Conservation (phyloP, 371 early-diverging fungal species). For the Phascolomyces articulosus region DNA sequence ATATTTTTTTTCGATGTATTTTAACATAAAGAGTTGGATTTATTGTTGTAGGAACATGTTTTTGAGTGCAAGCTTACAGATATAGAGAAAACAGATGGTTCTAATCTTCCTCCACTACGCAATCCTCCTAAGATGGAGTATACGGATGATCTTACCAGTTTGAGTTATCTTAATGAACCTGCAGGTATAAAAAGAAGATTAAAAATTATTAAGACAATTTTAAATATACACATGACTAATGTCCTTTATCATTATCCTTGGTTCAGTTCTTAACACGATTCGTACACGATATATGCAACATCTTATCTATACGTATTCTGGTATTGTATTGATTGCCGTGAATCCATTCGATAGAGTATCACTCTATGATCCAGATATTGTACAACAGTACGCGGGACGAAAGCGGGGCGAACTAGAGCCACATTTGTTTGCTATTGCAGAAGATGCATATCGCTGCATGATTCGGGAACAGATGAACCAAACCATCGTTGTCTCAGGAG, state of each 20-base stretch:
- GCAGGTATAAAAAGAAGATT: constrained; percentile 52
- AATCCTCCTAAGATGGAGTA: constrained; percentile 87
- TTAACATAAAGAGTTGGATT: not conserved
- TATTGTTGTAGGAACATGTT: constrained; percentile 55
- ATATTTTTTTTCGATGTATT: not conserved
- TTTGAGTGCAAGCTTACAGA: constrained; percentile 74
- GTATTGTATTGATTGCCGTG: constrained; percentile 95
- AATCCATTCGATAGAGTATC: constrained; percentile 93
- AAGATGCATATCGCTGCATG: constrained; percentile 97
- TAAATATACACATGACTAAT: not conserved
- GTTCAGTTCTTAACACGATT: constrained; percentile 81
- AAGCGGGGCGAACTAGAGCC: constrained; percentile 95
- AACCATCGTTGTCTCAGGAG: constrained; percentile 98
- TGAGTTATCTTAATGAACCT: constrained; percentile 89
- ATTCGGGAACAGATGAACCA: constrained; percentile 91
- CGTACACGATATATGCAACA: constrained; percentile 80
- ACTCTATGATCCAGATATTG: constrained; percentile 84
- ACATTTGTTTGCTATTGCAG: constrained; percentile 98
- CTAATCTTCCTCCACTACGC: constrained; percentile 82
- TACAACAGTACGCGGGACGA: constrained; percentile 92
- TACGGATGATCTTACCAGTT: constrained; percentile 87
- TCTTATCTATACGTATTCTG: constrained; percentile 98
- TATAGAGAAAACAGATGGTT: constrained; percentile 61
- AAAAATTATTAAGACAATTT: not conserved
- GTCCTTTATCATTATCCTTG: not conserved